A percentile compares a stretch with the other conserved stretches of the same genome.
Conservation (phyloP, 805 yeast genomes). For the Tetrapisispora arboricola region DNA sequence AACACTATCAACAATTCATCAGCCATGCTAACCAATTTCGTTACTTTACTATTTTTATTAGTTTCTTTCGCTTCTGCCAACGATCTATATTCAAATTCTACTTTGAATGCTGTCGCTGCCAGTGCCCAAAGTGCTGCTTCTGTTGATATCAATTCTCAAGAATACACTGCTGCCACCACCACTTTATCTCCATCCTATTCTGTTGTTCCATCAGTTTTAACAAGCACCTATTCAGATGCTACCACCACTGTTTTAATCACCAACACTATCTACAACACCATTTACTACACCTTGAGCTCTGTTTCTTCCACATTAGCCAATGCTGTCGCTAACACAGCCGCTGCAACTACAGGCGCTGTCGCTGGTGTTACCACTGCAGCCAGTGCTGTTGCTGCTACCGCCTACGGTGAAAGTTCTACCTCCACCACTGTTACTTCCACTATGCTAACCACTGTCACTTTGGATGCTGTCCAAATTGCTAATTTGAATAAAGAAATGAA, state of each 20-base stretch:
- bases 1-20: neutral
- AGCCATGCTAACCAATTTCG: neutral
- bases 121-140: neutral
- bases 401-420: neutral
- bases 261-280: constrained; percentile 8
- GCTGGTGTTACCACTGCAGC: constrained; percentile 6
- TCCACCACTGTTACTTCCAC: constrained; percentile 15
- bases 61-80: constrained; percentile 6
- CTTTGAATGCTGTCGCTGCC: constrained; percentile 6
- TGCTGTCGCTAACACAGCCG: constrained; percentile 7
- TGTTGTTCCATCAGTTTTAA: constrained; percentile 10
- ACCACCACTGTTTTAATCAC: constrained; percentile 16
- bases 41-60: constrained; percentile 2
- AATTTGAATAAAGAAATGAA: neutral
- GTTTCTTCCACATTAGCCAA: constrained; percentile 5
- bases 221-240: constrained; percentile 10
- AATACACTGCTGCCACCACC: constrained; percentile 7
- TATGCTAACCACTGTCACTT: constrained; percentile 6
- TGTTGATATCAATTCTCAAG: neutral
- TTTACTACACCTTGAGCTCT: constrained; percentile 11
- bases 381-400: constrained; percentile 2
- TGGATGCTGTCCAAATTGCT: constrained; percentile 2
- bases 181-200: constrained; percentile 14
- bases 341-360: constrained; percentile 6
- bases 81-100: constrained; percentile 10